Conservation (phyloP, 2,329 filamentous ascomycete genomes). For the Cladosporium sp. region DNA sequence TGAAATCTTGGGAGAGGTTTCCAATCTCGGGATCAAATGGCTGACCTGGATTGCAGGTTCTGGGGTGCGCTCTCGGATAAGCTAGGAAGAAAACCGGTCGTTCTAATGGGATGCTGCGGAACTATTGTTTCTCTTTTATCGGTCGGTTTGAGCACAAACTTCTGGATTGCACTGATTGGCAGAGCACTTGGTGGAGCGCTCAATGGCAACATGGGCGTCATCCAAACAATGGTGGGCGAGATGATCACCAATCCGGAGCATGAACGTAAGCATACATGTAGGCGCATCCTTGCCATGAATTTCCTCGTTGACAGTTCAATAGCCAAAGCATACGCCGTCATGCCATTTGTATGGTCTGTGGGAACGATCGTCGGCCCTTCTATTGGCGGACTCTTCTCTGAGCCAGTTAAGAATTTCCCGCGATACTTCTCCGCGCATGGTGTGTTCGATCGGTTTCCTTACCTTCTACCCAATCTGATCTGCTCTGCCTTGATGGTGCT, state of each 20-base stretch:
- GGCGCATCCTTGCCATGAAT: slow-evolving; percentile 42
- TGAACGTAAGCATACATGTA: slow-evolving; percentile 53
- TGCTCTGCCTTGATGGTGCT: slow-evolving; percentile 72
- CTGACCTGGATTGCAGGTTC: slow-evolving; percentile 38
- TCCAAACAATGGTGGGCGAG: slow-evolving; percentile 87
- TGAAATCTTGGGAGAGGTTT: not conserved
- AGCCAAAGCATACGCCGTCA: slow-evolving; percentile 76
- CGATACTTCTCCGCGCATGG: slow-evolving; percentile 61
- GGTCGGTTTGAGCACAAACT: slow-evolving; percentile 77
- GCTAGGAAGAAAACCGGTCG: slow-evolving; percentile 78
- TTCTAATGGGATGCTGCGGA: slow-evolving; percentile 75
- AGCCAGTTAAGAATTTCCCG: slow-evolving; percentile 72
- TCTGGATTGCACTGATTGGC: slow-evolving; percentile 76
- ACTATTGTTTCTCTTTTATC: slow-evolving; percentile 79
- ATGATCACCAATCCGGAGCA: slow-evolving; percentile 78
- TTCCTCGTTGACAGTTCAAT: slow-evolving; percentile 39
- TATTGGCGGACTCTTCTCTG: slow-evolving; percentile 81
- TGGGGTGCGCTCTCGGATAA: slow-evolving; percentile 83
- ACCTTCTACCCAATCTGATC: slow-evolving; percentile 82
- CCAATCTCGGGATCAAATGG: not conserved
- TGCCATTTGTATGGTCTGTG: slow-evolving; percentile 92
- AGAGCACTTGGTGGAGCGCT: slow-evolving; percentile 74
- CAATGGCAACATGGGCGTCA: slow-evolving; percentile 78
- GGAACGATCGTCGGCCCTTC: slow-evolving; percentile 86
- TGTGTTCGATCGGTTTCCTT: slow-evolving; percentile 76